Evolutionary conservation across 768 basidiomycete species (phyloP).

Genomic region (Steccherinum ochraceum): DNA sequence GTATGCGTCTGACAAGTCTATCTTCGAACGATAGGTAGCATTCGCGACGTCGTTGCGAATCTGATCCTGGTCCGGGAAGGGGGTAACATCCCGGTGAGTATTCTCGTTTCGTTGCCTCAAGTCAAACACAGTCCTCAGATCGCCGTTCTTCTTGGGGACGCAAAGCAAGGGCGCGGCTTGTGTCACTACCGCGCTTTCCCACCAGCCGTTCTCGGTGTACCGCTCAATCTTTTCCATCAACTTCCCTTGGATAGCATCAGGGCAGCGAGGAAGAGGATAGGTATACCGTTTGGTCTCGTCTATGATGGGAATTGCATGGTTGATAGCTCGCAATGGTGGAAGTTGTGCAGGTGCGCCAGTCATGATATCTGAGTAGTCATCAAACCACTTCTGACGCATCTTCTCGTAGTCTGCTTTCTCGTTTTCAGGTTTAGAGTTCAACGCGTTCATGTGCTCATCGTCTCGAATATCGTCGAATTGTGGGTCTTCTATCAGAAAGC

Average conservation of each 20-base stretch:
- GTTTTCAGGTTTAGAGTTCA: too few species aligned
- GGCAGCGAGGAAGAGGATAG: constrained; percentile 27
- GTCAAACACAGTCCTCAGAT: constrained; percentile 30
- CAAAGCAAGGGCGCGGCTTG: constrained; percentile 28
- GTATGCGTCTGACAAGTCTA: constrained; percentile 28
- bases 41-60: constrained; percentile 29
- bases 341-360: constrained; percentile 16
- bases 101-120: constrained; percentile 32
- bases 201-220: constrained; percentile 30
- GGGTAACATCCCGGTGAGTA: constrained; percentile 32
- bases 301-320: constrained; percentile 34
- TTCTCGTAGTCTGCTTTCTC: not conserved
- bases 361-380: constrained; percentile 18
- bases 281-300: constrained; percentile 26
- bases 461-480: too few species aligned
- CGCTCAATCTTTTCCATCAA: constrained; percentile 26
- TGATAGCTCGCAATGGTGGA: constrained; percentile 32
- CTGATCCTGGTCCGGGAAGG: constrained; percentile 35
- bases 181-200: constrained; percentile 13
- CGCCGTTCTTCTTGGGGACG: constrained; percentile 27
- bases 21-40: constrained; percentile 29
- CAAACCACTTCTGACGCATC: constrained; percentile 12
- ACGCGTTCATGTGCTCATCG: too few species aligned
- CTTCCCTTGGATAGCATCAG: constrained; percentile 21
- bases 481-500: too few species aligned